Percentiles rank a stretch among this genome's conserved stretches.
These are phyloP conservation scores for Asterophora parasitica DNA, from an alignment of 768 basidiomycete species.

Conservation along the genomic window DNA sequence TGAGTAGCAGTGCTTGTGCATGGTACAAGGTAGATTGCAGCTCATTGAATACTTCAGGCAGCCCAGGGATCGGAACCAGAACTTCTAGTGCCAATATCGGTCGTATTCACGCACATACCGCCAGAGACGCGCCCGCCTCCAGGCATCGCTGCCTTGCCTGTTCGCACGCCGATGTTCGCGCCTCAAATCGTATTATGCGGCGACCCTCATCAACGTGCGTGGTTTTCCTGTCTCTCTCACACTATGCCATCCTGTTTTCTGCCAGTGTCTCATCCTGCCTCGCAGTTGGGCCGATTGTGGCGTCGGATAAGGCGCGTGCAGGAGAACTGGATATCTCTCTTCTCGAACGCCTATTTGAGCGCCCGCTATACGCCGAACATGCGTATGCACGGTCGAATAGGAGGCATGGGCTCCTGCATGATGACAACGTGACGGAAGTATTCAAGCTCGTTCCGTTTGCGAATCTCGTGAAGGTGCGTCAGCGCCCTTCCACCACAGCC, in stretches of 20 bases:
- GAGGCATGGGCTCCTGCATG: not conserved
- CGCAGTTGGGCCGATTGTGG: conserved; percentile 45
- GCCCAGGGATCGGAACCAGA: conserved; percentile 53
- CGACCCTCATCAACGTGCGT: conserved; percentile 42
- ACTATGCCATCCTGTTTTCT: not conserved
- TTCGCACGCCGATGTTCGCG: conserved; percentile 14
- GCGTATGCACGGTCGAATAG: conserved; percentile 12
- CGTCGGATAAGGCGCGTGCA: conserved; percentile 38
- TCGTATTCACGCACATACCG: conserved; percentile 30
- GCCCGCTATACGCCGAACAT: conserved; percentile 33
- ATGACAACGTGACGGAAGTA: not conserved
- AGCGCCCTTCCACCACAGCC: too few relatives aligned
- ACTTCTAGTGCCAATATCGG: conserved; percentile 45
- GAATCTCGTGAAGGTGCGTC: conserved; percentile 38
- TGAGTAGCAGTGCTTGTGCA: conserved; percentile 8
- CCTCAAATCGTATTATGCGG: conserved; percentile 50
- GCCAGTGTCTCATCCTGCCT: too few relatives aligned
- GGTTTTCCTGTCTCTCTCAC: conserved; percentile 13
- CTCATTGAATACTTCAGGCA: conserved; percentile 30
- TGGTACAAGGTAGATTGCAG: not conserved
- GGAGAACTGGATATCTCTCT: conserved; percentile 46
- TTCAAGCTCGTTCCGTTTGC: conserved; percentile 29
- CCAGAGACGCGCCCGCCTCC: conserved; percentile 7
- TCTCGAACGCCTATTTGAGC: conserved; percentile 43
- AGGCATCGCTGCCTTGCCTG: not conserved